phyloP scores from a whole-genome alignment of 768 basidiomycete genomes.

The Podaxis rugospora region DNA sequence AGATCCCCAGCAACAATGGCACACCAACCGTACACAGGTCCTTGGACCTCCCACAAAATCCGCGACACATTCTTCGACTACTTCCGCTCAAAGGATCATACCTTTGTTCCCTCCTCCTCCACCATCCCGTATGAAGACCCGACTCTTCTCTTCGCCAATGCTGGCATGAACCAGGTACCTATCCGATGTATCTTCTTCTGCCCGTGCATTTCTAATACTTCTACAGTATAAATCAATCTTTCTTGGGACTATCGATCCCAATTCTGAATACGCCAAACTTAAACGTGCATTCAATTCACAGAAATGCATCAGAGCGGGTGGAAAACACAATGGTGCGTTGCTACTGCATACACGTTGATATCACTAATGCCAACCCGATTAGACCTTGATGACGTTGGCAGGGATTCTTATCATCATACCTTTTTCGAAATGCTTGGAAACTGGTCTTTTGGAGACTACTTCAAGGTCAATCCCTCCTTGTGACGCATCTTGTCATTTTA shows the following conservation, averaged over 20 bases:
- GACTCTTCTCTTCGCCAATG: conserved; percentile 96
- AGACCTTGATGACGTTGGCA: conserved; percentile 99
- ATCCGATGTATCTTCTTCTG: background rate
- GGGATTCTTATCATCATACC: conserved; percentile 96
- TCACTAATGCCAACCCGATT: background rate
- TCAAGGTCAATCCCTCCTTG: conserved; percentile 64
- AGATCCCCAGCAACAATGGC: conserved; percentile 31
- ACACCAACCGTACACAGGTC: conserved; percentile 31
- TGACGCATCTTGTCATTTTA: conserved; percentile 5
- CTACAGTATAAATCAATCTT: conserved; percentile 92
- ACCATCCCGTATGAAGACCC: conserved; percentile 98
- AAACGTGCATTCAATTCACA: conserved; percentile 95
- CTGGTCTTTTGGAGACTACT: conserved; percentile 99
- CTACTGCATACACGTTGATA: background rate
- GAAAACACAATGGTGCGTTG: conserved; percentile 89
- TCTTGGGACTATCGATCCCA: conserved; percentile 95
- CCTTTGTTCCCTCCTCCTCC: conserved; percentile 85
- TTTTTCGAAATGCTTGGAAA: conserved; percentile 99
- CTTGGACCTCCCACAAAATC: conserved; percentile 81
- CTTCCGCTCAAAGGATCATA: conserved; percentile 77
- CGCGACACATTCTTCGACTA: conserved; percentile 89
- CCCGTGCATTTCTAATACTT: conserved; percentile 8
- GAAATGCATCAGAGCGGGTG: conserved; percentile 98
- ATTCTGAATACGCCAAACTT: conserved; percentile 86
- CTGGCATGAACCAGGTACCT: conserved; percentile 89